These are phyloP conservation scores for Puya raimondii DNA, from an alignment of 176 grass and related monocot species.

Conservation along the genomic window DNA sequence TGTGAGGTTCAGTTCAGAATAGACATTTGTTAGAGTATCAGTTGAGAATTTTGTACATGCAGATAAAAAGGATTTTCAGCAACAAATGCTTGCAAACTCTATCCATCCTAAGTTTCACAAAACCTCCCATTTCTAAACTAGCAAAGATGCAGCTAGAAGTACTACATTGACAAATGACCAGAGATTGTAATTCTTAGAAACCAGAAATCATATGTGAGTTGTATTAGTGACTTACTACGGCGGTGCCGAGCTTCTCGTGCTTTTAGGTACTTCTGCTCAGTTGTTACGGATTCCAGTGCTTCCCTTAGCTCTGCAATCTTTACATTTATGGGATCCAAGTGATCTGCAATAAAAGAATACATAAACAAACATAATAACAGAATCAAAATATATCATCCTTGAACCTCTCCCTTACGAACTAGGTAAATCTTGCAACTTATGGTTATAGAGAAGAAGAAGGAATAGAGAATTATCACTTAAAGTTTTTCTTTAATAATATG, in stretches of 20 bases:
- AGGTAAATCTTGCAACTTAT: not conserved
- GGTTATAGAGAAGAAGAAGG: not conserved
- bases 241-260: conserved; percentile 77
- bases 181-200: no score
- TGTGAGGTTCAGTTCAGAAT: no score
- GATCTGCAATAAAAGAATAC: conserved; percentile 50
- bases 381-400: not conserved
- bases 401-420: not conserved
- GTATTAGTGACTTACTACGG: conserved; percentile 57
- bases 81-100: no score
- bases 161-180: no score
- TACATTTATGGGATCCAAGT: conserved; percentile 89
- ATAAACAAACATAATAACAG: not conserved
- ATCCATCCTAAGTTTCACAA: no score
- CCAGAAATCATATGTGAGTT: not conserved
- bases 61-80: no score
- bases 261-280: conserved; percentile 94
- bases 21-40: no score
- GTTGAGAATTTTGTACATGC: no score
- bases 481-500: not conserved
- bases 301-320: conserved; percentile 93
- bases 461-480: not conserved
- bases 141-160: no score
- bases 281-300: conserved; percentile 85
- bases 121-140: no score